Evolutionary conservation across 257 asterid genomes (phyloP).

Genomic region (Lavandula angustifolia): DNA sequence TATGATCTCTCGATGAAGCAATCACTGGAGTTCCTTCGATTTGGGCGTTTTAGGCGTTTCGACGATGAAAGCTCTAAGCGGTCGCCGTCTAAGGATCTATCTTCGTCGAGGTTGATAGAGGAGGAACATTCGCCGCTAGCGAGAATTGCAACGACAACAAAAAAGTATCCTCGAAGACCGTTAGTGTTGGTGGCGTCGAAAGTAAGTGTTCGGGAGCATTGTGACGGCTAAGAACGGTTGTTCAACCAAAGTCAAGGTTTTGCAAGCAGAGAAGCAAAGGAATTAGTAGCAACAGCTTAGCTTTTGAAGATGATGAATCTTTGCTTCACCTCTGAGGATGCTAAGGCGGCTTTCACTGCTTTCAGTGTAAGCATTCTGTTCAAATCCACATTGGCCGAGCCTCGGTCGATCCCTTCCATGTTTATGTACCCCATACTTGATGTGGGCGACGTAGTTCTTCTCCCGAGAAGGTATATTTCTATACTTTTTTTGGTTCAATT

Average conservation of each 20-base stretch:
- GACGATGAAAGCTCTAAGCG: conserved; percentile 46
- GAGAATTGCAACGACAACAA: neutral
- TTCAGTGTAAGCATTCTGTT: too few relatives aligned
- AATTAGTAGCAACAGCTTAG: conserved; percentile 45
- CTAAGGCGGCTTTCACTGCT: too few relatives aligned
- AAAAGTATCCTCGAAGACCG: conserved; percentile 25
- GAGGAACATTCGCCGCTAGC: conserved; percentile 39
- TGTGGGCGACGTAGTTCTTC: too few relatives aligned
- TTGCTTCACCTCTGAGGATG: too few relatives aligned
- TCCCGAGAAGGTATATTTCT: conserved; percentile 23
- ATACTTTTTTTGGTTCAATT: conserved; percentile 15
- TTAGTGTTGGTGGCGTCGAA: neutral
- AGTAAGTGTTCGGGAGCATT: conserved; percentile 42
- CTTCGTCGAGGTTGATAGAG: conserved; percentile 59
- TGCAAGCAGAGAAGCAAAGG: conserved; percentile 22
- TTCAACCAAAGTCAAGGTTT: conserved; percentile 29
- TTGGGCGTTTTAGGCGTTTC: conserved; percentile 47
- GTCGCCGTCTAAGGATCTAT: neutral
- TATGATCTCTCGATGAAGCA: conserved; percentile 55
- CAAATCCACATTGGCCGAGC: too few relatives aligned
- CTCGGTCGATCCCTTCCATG: too few relatives aligned
- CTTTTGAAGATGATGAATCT: conserved; percentile 22
- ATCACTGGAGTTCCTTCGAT: conserved; percentile 37
- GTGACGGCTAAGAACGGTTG: conserved; percentile 37
- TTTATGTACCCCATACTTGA: too few relatives aligned